Base-by-base conservation (phyloP, 805 yeast genomes). In the Candida montana region DNA sequence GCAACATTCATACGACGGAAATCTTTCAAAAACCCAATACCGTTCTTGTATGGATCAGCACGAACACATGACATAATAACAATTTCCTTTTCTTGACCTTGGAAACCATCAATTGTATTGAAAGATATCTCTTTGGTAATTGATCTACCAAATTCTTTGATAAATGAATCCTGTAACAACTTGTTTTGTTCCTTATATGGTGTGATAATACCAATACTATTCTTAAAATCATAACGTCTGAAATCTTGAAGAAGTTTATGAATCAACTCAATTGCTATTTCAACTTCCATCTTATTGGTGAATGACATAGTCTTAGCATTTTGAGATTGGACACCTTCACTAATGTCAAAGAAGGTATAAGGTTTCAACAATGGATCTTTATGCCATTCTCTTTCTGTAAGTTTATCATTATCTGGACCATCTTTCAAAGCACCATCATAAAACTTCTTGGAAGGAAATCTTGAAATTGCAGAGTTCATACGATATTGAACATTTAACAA, bases 1-100 rank as follows among this genome's bases (percentile, higher is more conserved):
- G 96, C 98, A 40, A 93, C 99, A 62, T 93, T 93, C 96, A 93
- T 87, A 68, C 99, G 85, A 49, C 99, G 75, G 30, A 81, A 74
- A 63, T 93, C 99, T 35, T 83, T 81, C 59, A 93, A 72, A 64
- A 93, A 93, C 15, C 98, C 99, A 45, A 91, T 87, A 35, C 79
- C 73, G 26, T 54, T 50, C 10, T 62, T 54, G 8, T 72, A 75
- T 12, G 74, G 68, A 36, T 79, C 83, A 1, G 98, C 96, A 54
- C 99, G 76, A 4, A 93, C 99, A 76, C 98, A 91, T 0, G 98
- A 89, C 71, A 93, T 82, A 37, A 93, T 76, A 47, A 93, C 87
- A 35, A 93, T 78, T 48, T 91, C 97, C 61, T 91, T 93, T 58
- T 93, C 99, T 62, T 93, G 98, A 49, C 96, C 97, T 67, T 89